A percentile compares a stretch with the other conserved stretches of the same genome.
These are phyloP conservation scores for Conringia planisiliqua DNA, from an alignment of 345 rosid species.

Conservation along the genomic window DNA sequence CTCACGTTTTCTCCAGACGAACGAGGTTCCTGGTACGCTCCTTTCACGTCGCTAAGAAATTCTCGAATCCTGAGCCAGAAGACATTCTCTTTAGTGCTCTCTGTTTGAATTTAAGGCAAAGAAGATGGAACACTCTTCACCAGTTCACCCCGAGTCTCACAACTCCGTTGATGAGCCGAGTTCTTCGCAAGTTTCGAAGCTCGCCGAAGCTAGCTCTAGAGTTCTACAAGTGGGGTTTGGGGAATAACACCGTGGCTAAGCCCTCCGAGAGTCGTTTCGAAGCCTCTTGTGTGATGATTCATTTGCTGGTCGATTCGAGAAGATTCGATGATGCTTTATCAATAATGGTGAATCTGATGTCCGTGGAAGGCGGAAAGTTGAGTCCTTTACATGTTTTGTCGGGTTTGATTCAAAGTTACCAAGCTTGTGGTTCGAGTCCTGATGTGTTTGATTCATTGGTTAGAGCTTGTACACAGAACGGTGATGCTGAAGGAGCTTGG, in stretches of 20 bases:
- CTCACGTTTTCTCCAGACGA: conserved; percentile 34
- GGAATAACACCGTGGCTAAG: conserved; percentile 3
- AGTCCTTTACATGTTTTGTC: conserved; percentile 47
- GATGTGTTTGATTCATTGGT: conserved; percentile 66
- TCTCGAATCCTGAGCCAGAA: conserved; percentile 40
- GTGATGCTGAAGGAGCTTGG: conserved; percentile 47
- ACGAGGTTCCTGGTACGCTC: conserved; percentile 29
- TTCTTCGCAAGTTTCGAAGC: conserved; percentile 47
- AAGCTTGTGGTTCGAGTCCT: conserved; percentile 35
- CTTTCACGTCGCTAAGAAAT: conserved; percentile 44
- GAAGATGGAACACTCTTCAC: conserved; percentile 59
- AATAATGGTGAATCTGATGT: conserved; percentile 44
- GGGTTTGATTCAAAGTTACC: conserved; percentile 43
- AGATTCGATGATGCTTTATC: conserved; percentile 49
- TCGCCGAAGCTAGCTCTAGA: conserved; percentile 58
- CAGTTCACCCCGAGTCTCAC: conserved; percentile 42
- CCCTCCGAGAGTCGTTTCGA: conserved; percentile 36
- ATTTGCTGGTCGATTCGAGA: conserved; percentile 46
- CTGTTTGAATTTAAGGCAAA: conserved; percentile 55
- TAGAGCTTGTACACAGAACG: conserved; percentile 54
- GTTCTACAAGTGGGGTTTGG: conserved; percentile 51
- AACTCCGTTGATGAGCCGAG: conserved; percentile 40
- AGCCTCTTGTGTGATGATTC: conserved; percentile 48
- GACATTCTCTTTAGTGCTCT: conserved; percentile 51
- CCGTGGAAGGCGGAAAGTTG: conserved; percentile 28